phyloP scores from a whole-genome alignment of 768 basidiomycete species.

The Cystobasidium onofrii region DNA sequence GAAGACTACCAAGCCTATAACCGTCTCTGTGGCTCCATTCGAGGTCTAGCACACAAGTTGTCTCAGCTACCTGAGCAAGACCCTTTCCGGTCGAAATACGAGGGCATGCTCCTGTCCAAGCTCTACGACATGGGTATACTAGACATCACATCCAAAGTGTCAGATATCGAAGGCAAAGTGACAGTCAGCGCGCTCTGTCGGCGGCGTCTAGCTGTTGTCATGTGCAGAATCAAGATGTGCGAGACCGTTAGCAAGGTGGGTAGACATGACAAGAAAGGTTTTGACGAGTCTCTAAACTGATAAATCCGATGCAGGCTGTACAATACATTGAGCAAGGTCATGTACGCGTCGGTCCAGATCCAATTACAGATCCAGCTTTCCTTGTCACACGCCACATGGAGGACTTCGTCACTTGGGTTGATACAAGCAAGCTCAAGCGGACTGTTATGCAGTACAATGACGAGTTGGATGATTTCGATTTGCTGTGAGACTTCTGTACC shows the following conservation, averaged over 20 bases:
- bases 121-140: slow-evolving; percentile 96
- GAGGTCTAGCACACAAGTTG: slow-evolving; percentile 75
- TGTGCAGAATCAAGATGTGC: slow-evolving; percentile 86
- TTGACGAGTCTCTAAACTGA: background rate
- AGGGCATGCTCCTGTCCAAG: slow-evolving; percentile 79
- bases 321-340: slow-evolving; percentile 98
- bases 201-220: slow-evolving; percentile 79
- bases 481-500: slow-evolving; percentile 52
- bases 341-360: slow-evolving; percentile 90
- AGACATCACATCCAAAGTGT: slow-evolving; percentile 74
- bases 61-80: slow-evolving; percentile 77
- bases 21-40: slow-evolving; percentile 79
- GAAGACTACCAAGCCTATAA: slow-evolving; percentile 62
- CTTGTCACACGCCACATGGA: slow-evolving; percentile 69
- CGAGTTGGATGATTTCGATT: slow-evolving; percentile 88
- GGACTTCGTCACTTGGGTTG: slow-evolving; percentile 99
- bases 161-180: slow-evolving; percentile 86
- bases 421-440: slow-evolving; percentile 90
- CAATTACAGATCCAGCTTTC: slow-evolving; percentile 90
- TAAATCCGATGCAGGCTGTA: slow-evolving; percentile 60
- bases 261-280: slow-evolving; percentile 36
- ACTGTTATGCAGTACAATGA: slow-evolving; percentile 91
- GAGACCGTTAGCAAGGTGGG: slow-evolving; percentile 87
- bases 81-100: slow-evolving; percentile 74
- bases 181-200: slow-evolving; percentile 92